Conservation (phyloP, 75 land plant genomes). For the Pinus tabuliformis region DNA sequence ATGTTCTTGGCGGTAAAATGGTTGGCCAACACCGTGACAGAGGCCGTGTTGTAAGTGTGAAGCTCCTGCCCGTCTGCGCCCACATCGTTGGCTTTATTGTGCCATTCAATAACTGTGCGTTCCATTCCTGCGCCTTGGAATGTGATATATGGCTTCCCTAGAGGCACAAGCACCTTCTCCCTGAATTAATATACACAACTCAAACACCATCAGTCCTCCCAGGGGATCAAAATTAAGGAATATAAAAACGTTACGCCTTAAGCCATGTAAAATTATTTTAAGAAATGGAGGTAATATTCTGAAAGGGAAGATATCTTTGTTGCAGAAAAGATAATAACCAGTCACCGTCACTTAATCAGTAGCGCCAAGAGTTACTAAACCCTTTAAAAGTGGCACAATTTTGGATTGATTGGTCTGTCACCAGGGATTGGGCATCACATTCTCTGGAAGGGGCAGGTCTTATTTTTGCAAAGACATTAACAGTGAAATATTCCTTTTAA, state of each 20-base stretch:
- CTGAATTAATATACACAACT: conserved; percentile 10
- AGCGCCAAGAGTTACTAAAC: too few relatives aligned
- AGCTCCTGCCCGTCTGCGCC: conserved; percentile 24
- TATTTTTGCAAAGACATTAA: too few relatives aligned
- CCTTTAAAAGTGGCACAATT: too few relatives aligned
- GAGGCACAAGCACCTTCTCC: conserved; percentile 27
- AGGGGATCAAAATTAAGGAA: neutral
- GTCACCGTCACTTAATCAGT: too few relatives aligned
- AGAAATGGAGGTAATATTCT: too few relatives aligned
- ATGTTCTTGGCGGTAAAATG: conserved; percentile 24
- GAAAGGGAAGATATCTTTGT: too few relatives aligned
- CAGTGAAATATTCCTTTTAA: too few relatives aligned
- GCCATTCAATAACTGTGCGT: conserved; percentile 24
- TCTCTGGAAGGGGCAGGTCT: too few relatives aligned
- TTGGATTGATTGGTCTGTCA: too few relatives aligned
- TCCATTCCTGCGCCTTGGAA: conserved; percentile 22
- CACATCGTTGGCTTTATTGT: conserved; percentile 25
- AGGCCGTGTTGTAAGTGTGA: conserved; percentile 29
- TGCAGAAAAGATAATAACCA: too few relatives aligned
- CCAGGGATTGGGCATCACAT: too few relatives aligned
- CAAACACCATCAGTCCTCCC: neutral
- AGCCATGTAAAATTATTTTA: too few relatives aligned
- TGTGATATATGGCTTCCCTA: conserved; percentile 29
- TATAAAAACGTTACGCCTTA: neutral
- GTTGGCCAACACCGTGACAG: conserved; percentile 22